Evolutionary conservation across 1,139 yeast species (phyloP), one percentile per base, ranked within the genome.

Genomic region (Wickerhamomyces sp.): DNA sequence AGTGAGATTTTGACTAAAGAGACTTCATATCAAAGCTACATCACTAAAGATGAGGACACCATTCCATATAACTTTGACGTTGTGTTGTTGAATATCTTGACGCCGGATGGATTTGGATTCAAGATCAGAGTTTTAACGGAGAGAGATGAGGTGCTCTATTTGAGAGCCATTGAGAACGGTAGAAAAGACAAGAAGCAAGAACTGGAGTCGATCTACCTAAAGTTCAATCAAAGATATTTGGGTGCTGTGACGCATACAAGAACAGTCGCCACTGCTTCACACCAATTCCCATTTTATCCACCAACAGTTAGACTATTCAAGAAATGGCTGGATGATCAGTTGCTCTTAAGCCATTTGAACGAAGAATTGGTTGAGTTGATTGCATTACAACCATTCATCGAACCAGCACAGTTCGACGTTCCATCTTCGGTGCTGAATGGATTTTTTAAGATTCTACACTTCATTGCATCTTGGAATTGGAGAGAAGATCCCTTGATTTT

Each of bases 381-480:
- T 42, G 94, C 89, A 2, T 65, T 88, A 42, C 78, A 82, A 48
- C 87, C 88, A 18, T 93, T 91, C 62, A 82, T 87, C 31, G 95
- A 88, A 52, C 81, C 91, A 13, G 79, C 86, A 0, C 95, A 96
- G 18, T 88, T 73, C 58, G 69, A 77, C 1, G 70, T 77, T 3
- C 97, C 98, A 4, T 75, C 82, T 32, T 79, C 93, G 30, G 78
- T 82, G 8, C 80, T 76, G 45, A 72, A 81, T 40, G 98, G 96
- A 12, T 87, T 91, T 53, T 66, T 85, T 41, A 80, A 93, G 41
- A 72, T 81, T 16, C 59, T 93, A 29, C 69, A 73, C 34, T 85
- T 82, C 51, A 60, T 91, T 30, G 72, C 95, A 13, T 62, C 63
- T 28, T 93, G 98, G 98, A 89, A 91, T 57, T 91, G 98, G 98